Conservation (phyloP, 495 filamentous ascomycete species). For the Penicillium cataractarum region DNA sequence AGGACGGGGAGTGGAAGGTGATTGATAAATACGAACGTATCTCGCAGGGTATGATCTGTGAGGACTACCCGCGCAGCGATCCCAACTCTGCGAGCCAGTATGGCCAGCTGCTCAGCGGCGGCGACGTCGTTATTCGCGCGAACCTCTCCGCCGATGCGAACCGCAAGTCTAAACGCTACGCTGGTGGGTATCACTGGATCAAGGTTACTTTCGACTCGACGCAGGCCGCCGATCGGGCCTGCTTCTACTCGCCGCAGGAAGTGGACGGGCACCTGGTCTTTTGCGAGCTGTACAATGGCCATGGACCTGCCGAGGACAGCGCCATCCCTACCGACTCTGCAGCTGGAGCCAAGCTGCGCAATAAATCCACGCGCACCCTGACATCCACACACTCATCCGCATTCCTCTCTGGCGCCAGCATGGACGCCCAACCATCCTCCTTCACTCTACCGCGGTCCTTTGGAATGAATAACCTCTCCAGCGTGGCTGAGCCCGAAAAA, state of each 20-base stretch:
- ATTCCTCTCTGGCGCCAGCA: slow-evolving; percentile 38
- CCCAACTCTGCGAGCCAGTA: slow-evolving; percentile 56
- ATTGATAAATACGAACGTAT: slow-evolving; percentile 83
- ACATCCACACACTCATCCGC: slow-evolving; percentile 43
- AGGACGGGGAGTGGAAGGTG: slow-evolving; percentile 76
- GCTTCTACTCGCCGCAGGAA: slow-evolving; percentile 73
- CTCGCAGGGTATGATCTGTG: slow-evolving; percentile 74
- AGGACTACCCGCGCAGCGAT: slow-evolving; percentile 78
- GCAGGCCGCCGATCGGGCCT: slow-evolving; percentile 74
- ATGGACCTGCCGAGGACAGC: slow-evolving; percentile 68
- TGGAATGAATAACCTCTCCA: slow-evolving; percentile 45
- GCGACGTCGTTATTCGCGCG: slow-evolving; percentile 64
- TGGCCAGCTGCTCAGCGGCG: slow-evolving; percentile 59
- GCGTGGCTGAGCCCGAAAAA: slow-evolving; percentile 36
- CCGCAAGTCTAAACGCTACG: slow-evolving; percentile 71
- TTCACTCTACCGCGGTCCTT: slow-evolving; percentile 53
- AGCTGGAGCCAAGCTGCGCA: slow-evolving; percentile 31
- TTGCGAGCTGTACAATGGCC: slow-evolving; percentile 74
- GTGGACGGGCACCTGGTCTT: slow-evolving; percentile 77
- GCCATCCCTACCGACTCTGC: slow-evolving; percentile 55
- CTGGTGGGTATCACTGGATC: slow-evolving; percentile 85
- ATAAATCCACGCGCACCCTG: slow-evolving; percentile 38
- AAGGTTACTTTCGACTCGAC: slow-evolving; percentile 89
- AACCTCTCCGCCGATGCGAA: slow-evolving; percentile 70
- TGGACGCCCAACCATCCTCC: slow-evolving; percentile 37